Percentiles rank a stretch among this genome's conserved stretches.
phyloP scores from a whole-genome alignment of 108 stramenopile genomes.

The Fragilaria crotonensis region DNA sequence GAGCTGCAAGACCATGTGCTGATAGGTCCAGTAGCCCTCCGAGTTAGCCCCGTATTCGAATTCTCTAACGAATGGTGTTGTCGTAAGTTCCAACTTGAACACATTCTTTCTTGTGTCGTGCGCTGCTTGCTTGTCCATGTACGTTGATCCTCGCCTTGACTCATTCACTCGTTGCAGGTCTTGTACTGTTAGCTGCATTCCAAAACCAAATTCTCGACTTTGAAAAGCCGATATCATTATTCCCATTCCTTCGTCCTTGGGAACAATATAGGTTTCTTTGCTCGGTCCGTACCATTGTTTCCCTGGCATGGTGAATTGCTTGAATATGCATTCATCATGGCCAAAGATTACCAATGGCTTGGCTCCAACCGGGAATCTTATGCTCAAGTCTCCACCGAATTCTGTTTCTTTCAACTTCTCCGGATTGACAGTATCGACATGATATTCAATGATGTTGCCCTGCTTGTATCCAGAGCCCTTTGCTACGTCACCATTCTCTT shows the following conservation, averaged over 20 bases:
- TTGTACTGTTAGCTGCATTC: no score
- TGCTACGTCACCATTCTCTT: background rate
- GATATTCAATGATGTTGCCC: background rate
- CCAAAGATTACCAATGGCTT: background rate
- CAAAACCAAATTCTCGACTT: no score
- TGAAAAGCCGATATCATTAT: no score
- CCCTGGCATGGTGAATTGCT: no score
- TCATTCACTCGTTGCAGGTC: no score
- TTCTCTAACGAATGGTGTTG: slow-evolving; percentile 8
- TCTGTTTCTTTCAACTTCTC: background rate
- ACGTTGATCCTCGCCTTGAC: no score
- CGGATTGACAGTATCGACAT: background rate
- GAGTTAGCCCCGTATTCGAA: slow-evolving; percentile 4
- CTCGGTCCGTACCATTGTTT: no score
- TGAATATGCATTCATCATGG: background rate
- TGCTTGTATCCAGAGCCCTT: background rate
- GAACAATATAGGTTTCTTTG: background rate
- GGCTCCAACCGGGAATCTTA: background rate
- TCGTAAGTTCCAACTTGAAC: background rate
- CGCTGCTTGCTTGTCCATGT: slow-evolving; percentile 9
- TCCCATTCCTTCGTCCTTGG: background rate
- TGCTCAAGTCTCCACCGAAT: background rate
- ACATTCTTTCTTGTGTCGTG: background rate
- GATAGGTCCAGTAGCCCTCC: slow-evolving; percentile 12
- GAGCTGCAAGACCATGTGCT: slow-evolving; percentile 11